Conservation (phyloP, 331 rosid genomes). For the Quercus lobata region DNA sequence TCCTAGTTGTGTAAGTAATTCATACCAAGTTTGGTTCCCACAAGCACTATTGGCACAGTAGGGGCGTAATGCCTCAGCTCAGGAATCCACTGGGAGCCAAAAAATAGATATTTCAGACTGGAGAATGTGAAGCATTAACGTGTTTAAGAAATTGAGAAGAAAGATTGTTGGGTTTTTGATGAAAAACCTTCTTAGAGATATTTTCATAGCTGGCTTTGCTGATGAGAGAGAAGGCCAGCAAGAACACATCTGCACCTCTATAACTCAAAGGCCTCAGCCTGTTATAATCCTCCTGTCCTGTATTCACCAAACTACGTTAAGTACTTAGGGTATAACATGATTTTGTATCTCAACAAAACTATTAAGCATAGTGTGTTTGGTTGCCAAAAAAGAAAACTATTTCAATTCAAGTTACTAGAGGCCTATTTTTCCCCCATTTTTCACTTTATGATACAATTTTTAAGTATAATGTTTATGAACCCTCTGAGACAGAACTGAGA, state of each 20-base stretch:
- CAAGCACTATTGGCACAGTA: slow-evolving; percentile 4
- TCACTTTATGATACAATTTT: too few relatives aligned
- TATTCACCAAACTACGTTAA: neutral
- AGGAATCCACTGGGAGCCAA: slow-evolving; percentile 5
- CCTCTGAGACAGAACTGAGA: neutral
- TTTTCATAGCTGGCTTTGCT: slow-evolving; percentile 10
- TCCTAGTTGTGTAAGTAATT: neutral
- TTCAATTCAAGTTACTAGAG: too few relatives aligned
- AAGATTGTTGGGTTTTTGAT: neutral
- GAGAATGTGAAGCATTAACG: neutral
- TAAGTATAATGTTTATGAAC: neutral
- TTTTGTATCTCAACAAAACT: neutral
- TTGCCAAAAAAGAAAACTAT: too few relatives aligned
- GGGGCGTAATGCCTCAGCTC: slow-evolving; percentile 3
- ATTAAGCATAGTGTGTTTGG: too few relatives aligned
- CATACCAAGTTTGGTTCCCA: slow-evolving; percentile 5
- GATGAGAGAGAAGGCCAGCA: slow-evolving; percentile 3
- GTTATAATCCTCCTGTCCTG: slow-evolving; percentile 2
- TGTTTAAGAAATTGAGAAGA: neutral
- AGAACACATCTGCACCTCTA: slow-evolving; percentile 6
- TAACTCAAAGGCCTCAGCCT: slow-evolving; percentile 7
- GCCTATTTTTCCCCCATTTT: too few relatives aligned
- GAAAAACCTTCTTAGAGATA: neutral
- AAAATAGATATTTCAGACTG: neutral
- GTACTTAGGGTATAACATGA: neutral